Conservation (phyloP, 768 basidiomycete genomes). For the Peribolospora kevripleyi region DNA sequence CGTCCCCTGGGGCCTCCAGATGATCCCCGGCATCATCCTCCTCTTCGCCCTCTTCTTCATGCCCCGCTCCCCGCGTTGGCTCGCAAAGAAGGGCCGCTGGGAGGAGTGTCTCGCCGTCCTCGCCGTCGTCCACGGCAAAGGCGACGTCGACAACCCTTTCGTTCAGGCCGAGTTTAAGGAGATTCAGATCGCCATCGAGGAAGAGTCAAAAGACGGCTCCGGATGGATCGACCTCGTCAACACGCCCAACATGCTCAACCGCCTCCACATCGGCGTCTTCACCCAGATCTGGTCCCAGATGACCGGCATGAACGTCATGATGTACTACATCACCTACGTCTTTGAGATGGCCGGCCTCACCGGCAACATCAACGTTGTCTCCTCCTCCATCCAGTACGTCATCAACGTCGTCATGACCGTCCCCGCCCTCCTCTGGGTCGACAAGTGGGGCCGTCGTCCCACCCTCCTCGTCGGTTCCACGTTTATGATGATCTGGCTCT, state of each 20-base stretch:
- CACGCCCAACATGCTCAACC: constrained; percentile 40
- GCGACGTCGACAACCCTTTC: constrained; percentile 33
- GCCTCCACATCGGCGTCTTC: constrained; percentile 42
- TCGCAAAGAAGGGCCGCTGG: constrained; percentile 14
- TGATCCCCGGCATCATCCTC: constrained; percentile 50
- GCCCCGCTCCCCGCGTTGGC: constrained; percentile 44
- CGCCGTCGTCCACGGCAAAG: constrained; percentile 46
- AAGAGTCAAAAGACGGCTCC: constrained; percentile 37
- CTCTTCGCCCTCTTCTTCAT: constrained; percentile 40
- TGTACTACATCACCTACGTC: constrained; percentile 40
- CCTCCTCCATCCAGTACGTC: constrained; percentile 38
- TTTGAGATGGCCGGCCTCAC: constrained; percentile 56
- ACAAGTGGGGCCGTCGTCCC: constrained; percentile 54
- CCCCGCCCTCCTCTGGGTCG: constrained; percentile 36
- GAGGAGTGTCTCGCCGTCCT: constrained; percentile 42
- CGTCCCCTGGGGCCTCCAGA: constrained; percentile 22
- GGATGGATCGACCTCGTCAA: constrained; percentile 44
- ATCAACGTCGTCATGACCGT: constrained; percentile 12
- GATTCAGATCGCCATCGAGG: constrained; percentile 29
- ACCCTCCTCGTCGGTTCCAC: constrained; percentile 29
- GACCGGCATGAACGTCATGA: constrained; percentile 51
- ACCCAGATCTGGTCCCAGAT: constrained; percentile 57
- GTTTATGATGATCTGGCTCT: constrained; percentile 44
- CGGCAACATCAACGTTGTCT: constrained; percentile 49
- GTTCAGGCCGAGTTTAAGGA: constrained; percentile 41